Evolutionary conservation across 2,329 filamentous ascomycete genomes (phyloP).

Genomic region (Orbilia oligospora): DNA sequence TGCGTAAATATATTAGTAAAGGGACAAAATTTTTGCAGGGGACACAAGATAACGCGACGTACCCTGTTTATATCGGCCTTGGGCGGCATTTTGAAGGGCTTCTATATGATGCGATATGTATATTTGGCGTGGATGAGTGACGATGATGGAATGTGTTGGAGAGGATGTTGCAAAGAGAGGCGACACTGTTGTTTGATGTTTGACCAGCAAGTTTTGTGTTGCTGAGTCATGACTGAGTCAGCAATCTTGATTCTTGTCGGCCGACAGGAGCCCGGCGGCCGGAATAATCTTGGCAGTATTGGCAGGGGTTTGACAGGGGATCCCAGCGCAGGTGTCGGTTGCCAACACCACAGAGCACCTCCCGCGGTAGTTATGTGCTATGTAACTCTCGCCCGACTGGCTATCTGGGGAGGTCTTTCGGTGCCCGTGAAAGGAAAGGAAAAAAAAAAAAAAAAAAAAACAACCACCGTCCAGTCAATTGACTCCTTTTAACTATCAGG

Average conservation of each 20-base stretch:
- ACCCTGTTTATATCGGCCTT: slow-evolving; percentile 64
- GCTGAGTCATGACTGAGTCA: slow-evolving; percentile 12
- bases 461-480: neutral
- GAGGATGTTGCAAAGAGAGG: slow-evolving; percentile 28
- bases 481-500: neutral
- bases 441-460: slow-evolving; percentile 11
- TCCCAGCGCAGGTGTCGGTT: slow-evolving; percentile 7
- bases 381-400: slow-evolving; percentile 46
- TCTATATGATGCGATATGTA: neutral
- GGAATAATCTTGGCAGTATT: neutral
- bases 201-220: slow-evolving; percentile 8
- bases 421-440: slow-evolving; percentile 36
- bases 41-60: neutral
- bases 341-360: slow-evolving; percentile 2
- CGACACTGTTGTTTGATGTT: neutral
- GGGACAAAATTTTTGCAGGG: slow-evolving; percentile 92
- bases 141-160: slow-evolving; percentile 35
- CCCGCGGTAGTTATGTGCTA: too few species aligned
- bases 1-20: slow-evolving; percentile 70
- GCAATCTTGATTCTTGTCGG: neutral
- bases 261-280: slow-evolving; percentile 36
- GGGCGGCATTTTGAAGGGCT: slow-evolving; percentile 61
- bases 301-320: slow-evolving; percentile 16
- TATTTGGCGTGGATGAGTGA: neutral
- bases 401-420: slow-evolving; percentile 36